These are phyloP conservation scores for Botrytis elliptica DNA, from an alignment of 2,329 filamentous ascomycete genomes.

Conservation along the genomic window DNA sequence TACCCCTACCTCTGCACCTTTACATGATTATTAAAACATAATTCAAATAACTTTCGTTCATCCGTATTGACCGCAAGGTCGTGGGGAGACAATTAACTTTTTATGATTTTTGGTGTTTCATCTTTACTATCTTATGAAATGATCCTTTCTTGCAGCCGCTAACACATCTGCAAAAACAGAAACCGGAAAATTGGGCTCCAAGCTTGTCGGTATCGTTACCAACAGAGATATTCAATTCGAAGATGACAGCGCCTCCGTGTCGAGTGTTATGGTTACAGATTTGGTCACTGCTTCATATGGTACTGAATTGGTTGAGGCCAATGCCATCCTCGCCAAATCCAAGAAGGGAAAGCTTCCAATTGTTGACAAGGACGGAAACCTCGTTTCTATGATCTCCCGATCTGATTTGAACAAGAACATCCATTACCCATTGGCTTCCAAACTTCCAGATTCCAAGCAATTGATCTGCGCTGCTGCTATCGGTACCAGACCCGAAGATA, in stretches of 20 bases:
- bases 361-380: slow-evolving; percentile 77
- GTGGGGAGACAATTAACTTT: slow-evolving; percentile 70
- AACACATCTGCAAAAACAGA: slow-evolving; percentile 56
- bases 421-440: slow-evolving; percentile 93
- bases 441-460: slow-evolving; percentile 96
- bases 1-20: slow-evolving; percentile 37
- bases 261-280: slow-evolving; percentile 92
- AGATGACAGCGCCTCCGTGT: slow-evolving; percentile 68
- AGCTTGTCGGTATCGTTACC: slow-evolving; percentile 95
- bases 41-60: slow-evolving; percentile 99
- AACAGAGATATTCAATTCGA: slow-evolving; percentile 98
- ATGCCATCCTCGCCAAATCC: slow-evolving; percentile 86
- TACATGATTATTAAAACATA: slow-evolving; percentile 73
- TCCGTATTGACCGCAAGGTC: slow-evolving; percentile 88
- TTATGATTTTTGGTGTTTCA: slow-evolving; percentile 42
- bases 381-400: slow-evolving; percentile 87
- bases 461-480: slow-evolving; percentile 93
- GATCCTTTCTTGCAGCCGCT: slow-evolving; percentile 37
- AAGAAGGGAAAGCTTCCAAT: slow-evolving; percentile 99
- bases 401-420: slow-evolving; percentile 99
- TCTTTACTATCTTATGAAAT: slow-evolving; percentile 21
- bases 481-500: slow-evolving; percentile 92
- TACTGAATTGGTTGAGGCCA: slow-evolving; percentile 83
- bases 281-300: slow-evolving; percentile 84
- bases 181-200: slow-evolving; percentile 87